These are phyloP conservation scores for Aquilaria agallochum DNA, from an alignment of 441 rosid genomes.

Conservation along the genomic window DNA sequence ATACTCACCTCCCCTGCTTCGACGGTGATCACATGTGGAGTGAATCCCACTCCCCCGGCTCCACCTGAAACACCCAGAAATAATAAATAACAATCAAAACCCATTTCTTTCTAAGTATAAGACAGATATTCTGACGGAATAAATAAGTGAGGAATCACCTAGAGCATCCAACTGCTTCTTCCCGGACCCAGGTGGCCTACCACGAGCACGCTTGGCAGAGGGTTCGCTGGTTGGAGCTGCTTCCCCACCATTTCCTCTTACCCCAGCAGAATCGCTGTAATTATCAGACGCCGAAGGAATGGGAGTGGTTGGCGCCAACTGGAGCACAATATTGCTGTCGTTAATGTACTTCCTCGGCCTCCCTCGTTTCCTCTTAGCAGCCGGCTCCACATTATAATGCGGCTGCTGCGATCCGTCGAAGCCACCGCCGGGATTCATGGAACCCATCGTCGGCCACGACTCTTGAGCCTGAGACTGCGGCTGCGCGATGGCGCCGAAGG, in stretches of 20 bases:
- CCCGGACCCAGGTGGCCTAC: slow-evolving; percentile 91
- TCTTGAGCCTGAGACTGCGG: slow-evolving; percentile 22
- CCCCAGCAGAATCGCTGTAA: slow-evolving; percentile 41
- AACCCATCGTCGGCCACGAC: slow-evolving; percentile 36
- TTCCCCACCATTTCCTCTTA: slow-evolving; percentile 23
- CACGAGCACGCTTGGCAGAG: slow-evolving; percentile 60
- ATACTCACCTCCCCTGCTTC: slow-evolving; percentile 81
- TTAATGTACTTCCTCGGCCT: slow-evolving; percentile 74
- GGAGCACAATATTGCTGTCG: slow-evolving; percentile 84
- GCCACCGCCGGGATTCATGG: slow-evolving; percentile 20
- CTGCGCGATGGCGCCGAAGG: slow-evolving; percentile 10
- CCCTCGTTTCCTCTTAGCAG: slow-evolving; percentile 80
- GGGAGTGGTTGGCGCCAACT: slow-evolving; percentile 61
- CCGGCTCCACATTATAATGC: slow-evolving; percentile 57
- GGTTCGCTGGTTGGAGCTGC: slow-evolving; percentile 49
- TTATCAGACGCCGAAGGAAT: slow-evolving; percentile 44
- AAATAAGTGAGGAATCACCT: slow-evolving; percentile 26
- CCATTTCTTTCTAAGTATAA: too few species aligned
- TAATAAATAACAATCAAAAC: background rate
- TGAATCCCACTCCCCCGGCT: slow-evolving; percentile 83
- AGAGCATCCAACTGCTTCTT: slow-evolving; percentile 89
- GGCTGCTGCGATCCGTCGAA: slow-evolving; percentile 71
- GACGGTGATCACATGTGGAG: slow-evolving; percentile 91
- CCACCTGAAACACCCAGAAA: slow-evolving; percentile 38
- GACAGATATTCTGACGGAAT: too few species aligned